phyloP scores from a whole-genome alignment of 176 grass and related monocot genomes.

The Carex pumila region DNA sequence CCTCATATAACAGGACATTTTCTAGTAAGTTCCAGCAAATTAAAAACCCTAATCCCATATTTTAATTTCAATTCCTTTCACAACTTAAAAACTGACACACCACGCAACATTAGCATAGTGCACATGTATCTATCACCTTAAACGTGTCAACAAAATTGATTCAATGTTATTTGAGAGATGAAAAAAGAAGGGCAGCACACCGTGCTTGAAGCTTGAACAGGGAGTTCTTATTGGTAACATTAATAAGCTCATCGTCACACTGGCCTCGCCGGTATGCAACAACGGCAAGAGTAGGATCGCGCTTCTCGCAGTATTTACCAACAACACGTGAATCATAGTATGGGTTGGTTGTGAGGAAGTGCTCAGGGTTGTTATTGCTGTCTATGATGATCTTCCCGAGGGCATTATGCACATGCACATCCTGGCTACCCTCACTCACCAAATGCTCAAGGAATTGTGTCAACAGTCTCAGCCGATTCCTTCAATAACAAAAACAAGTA shows the following conservation, averaged over 20 bases:
- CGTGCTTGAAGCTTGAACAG: conserved; percentile 86
- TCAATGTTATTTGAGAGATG: background rate
- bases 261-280: conserved; percentile 91
- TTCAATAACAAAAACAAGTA: background rate
- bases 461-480: conserved; percentile 71
- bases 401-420: conserved; percentile 94
- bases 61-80: background rate
- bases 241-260: conserved; percentile 80
- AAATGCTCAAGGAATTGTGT: conserved; percentile 89
- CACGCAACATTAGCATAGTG: background rate
- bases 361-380: conserved; percentile 94
- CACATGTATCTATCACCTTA: background rate
- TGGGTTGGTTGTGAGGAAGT: conserved; percentile 91
- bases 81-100: background rate
- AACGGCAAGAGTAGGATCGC: conserved; percentile 92
- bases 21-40: background rate
- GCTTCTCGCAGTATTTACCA: conserved; percentile 93
- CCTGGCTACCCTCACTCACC: conserved; percentile 87
- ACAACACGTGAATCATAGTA: conserved; percentile 93
- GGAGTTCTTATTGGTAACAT: conserved; percentile 88
- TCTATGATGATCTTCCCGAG: conserved; percentile 93
- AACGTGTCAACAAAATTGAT: background rate
- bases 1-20: background rate
- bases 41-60: background rate
- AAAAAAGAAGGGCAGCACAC: conserved; percentile 26